phyloP scores from a whole-genome alignment of 2,329 filamentous ascomycete genomes.

The Neonectria sp. region DNA sequence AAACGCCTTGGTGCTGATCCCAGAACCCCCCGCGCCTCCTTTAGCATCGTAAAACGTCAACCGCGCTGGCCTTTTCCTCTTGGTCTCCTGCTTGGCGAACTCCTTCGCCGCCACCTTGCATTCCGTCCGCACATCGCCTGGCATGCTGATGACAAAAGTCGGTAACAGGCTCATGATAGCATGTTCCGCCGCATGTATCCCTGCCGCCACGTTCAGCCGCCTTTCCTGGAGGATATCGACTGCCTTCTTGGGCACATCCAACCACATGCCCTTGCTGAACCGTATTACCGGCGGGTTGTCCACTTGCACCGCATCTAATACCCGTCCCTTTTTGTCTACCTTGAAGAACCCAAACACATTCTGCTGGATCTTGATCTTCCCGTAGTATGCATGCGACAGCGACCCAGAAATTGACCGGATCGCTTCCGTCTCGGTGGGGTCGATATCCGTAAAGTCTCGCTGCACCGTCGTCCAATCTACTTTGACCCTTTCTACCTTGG shows the following conservation, averaged over 20 bases:
- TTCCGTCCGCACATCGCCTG: constrained; percentile 93
- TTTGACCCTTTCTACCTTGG: constrained; percentile 88
- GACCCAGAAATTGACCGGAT: constrained; percentile 79
- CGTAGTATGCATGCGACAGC: constrained; percentile 83
- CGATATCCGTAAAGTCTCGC: constrained; percentile 93
- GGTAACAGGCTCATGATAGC: constrained; percentile 89
- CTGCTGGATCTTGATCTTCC: constrained; percentile 86
- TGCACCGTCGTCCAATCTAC: constrained; percentile 97
- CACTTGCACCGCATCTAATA: constrained; percentile 92
- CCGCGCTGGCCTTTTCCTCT: constrained; percentile 86
- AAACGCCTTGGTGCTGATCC: constrained; percentile 93
- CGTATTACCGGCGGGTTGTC: constrained; percentile 93
- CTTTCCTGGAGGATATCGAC: constrained; percentile 83
- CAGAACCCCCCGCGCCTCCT: constrained; percentile 85
- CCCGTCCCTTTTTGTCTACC: constrained; percentile 86
- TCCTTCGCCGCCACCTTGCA: constrained; percentile 94
- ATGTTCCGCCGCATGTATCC: constrained; percentile 96
- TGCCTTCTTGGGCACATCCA: constrained; percentile 86
- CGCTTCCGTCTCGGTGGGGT: constrained; percentile 91
- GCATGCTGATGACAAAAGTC: constrained; percentile 90
- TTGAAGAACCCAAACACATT: constrained; percentile 98
- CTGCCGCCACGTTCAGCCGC: constrained; percentile 85
- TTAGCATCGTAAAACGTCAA: constrained; percentile 97
- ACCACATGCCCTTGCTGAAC: constrained; percentile 92
- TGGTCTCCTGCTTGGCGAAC: constrained; percentile 78